Evolutionary conservation across 208 protist species (phyloP).

Genomic region (Angomonas desouzai): DNA sequence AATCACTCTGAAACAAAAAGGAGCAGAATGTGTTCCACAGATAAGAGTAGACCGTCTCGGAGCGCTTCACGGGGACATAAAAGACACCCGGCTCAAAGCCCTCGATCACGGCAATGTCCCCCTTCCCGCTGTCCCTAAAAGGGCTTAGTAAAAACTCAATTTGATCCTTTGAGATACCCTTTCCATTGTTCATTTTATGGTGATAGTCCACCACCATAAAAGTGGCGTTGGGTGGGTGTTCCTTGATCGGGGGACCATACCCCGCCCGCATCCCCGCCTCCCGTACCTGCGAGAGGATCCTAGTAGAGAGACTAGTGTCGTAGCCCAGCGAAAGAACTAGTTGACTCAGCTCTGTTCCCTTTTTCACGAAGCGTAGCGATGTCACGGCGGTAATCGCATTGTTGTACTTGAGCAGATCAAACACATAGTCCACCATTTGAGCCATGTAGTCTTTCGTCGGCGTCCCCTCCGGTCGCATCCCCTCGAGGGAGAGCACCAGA

Average conservation of each 20-base stretch:
- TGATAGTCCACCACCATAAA: conserved; percentile 77
- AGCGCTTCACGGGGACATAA: conserved; percentile 71
- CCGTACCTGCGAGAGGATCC: conserved; percentile 49
- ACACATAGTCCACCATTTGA: conserved; percentile 77
- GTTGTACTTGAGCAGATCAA: conserved; percentile 68
- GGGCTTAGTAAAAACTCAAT: conserved; percentile 52
- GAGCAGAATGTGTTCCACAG: conserved; percentile 79
- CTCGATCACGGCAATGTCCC: conserved; percentile 65
- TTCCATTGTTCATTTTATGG: conserved; percentile 34
- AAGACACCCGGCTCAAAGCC: conserved; percentile 77
- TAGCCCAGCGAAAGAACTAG: conserved; percentile 68
- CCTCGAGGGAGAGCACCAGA: conserved; percentile 63
- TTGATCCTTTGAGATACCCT: conserved; percentile 62
- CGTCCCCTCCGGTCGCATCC: conserved; percentile 51
- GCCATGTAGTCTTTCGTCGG: conserved; percentile 57
- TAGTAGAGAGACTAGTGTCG: conserved; percentile 44
- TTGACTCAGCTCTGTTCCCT: conserved; percentile 63
- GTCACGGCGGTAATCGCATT: conserved; percentile 68
- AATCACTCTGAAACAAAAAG: conserved; percentile 52
- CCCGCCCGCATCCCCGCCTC: conserved; percentile 48
- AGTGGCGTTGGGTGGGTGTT: conserved; percentile 63
- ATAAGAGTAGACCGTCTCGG: conserved; percentile 69
- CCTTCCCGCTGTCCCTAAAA: conserved; percentile 28
- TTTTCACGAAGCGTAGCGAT: conserved; percentile 74
- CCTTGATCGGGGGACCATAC: conserved; percentile 41